phyloP scores from a whole-genome alignment of 2,329 filamentous ascomycete genomes.

The Calonectria pseudoturangicola region DNA sequence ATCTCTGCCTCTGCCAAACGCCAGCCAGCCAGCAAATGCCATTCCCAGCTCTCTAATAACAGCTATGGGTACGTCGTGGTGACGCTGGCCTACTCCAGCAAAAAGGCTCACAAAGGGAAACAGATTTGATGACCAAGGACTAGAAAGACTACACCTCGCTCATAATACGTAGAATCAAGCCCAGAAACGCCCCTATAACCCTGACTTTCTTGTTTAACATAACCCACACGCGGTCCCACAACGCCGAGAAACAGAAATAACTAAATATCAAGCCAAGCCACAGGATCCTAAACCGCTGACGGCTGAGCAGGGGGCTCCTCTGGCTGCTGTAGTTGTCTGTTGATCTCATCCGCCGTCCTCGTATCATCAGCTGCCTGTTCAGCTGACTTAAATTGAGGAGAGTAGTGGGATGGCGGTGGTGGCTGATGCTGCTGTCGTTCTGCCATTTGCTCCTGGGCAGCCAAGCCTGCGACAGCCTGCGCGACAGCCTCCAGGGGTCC shows the following conservation, averaged over 20 bases:
- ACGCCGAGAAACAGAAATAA: conserved; percentile 49
- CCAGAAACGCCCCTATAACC: conserved; percentile 52
- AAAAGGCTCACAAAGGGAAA: conserved; percentile 22
- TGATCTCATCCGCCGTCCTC: conserved; percentile 72
- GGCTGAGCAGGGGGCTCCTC: conserved; percentile 55
- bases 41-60: conserved; percentile 19
- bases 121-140: conserved; percentile 19
- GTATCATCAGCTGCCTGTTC: conserved; percentile 65
- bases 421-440: conserved; percentile 57
- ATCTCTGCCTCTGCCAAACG: conserved; percentile 32
- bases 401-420: conserved; percentile 42
- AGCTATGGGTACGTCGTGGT: conserved; percentile 5
- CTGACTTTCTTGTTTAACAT: conserved; percentile 47
- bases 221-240: conserved; percentile 44
- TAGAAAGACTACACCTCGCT: conserved; percentile 33
- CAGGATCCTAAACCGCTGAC: conserved; percentile 45
- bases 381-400: conserved; percentile 59
- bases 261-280: conserved; percentile 27
- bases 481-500: conserved; percentile 69
- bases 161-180: conserved; percentile 29
- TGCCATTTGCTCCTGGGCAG: conserved; percentile 64
- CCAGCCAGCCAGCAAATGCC: conserved; percentile 34
- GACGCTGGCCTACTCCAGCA: not conserved
- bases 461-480: conserved; percentile 67
- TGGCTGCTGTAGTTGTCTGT: conserved; percentile 71